Base-by-base conservation (phyloP, 257 asterid species). In the Phtheirospermum japonicum region DNA sequence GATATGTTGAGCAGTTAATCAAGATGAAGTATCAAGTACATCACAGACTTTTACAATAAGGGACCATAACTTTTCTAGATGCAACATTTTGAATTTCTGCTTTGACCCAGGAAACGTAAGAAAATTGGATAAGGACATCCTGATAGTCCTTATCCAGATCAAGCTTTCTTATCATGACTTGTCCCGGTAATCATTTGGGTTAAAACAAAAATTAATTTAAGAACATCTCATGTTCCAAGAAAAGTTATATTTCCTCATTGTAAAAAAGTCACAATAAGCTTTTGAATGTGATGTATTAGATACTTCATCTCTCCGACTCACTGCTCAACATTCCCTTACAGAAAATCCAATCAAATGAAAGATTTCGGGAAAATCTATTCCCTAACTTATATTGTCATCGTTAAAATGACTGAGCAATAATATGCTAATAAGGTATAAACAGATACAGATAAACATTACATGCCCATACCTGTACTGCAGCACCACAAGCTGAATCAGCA, bases 401-500 rank as follows among this genome's bases (percentile, higher is more conserved):
- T 42, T 42, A 42, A 58, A 16, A 46, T 50, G 32, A 20, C 57
- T 50, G 14, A 59, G 53, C 17, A 63, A 74, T 26, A 16, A 67
- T 43, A 37, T 59, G 54, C 61, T 54, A 19, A 28, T 11, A 48
- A 34, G 42, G 51, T 23, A 26, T 13, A 63, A 57, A 55, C 6
- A 30, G 39, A 53, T 19, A 54, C 2, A 26, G 30, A 45, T 46
- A 7, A 49, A 34, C 23, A 28, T 33, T 23, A 28, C n/a, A 49
- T 9, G 49, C 32, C 10, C 72, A 64, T 83, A 85, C 99, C 97
- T 89, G 80, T 61, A 83, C 80, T 45, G 97, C 97, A 73, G 97
- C 97, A 50, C 99, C 91, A 72, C 89, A 84, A 33, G 99, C 85
- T 51, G 99, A 93, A 71, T 93, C 99, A 62, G 89, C 86, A 72